These are phyloP conservation scores for Albugo laibachii DNA, from an alignment of 352 stramenopile species.

Conservation along the genomic window DNA sequence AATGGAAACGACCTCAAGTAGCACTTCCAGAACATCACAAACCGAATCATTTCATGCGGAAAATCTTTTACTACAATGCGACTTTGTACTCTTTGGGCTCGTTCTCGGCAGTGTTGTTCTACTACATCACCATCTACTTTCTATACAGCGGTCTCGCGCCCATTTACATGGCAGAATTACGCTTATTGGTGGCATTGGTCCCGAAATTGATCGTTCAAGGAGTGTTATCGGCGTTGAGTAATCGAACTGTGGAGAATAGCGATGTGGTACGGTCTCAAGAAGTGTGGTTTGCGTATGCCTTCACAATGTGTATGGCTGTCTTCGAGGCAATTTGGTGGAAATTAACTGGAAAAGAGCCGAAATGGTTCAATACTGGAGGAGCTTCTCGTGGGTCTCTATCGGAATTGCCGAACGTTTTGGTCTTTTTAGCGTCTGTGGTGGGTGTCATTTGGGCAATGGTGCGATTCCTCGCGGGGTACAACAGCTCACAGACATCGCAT, in stretches of 20 bases:
- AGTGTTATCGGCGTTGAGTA: constrained; percentile 52
- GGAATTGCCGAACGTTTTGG: constrained; percentile 55
- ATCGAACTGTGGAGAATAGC: constrained; percentile 68
- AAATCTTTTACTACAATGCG: constrained; percentile 64
- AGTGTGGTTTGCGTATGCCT: constrained; percentile 69
- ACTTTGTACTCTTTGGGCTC: constrained; percentile 64
- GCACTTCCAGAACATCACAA: constrained; percentile 23
- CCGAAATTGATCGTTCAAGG: constrained; percentile 62
- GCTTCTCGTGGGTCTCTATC: constrained; percentile 33
- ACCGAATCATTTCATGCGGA: constrained; percentile 48
- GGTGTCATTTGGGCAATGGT: constrained; percentile 50
- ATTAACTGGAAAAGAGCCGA: constrained; percentile 55
- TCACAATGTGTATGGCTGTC: constrained; percentile 61
- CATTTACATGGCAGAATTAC: constrained; percentile 56
- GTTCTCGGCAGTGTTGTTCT: constrained; percentile 62
- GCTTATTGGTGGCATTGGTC: constrained; percentile 54
- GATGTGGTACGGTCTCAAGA: constrained; percentile 69
- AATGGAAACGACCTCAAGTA: constrained; percentile 15
- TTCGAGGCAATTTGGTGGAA: constrained; percentile 69
- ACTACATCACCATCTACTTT: constrained; percentile 76
- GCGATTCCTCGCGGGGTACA: constrained; percentile 64
- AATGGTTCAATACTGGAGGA: constrained; percentile 66
- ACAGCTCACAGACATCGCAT: constrained; percentile 47
- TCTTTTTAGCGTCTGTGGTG: constrained; percentile 50
- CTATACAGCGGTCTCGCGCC: constrained; percentile 58